Conservation (phyloP, 257 asterid genomes). For the Echites panduratus region DNA sequence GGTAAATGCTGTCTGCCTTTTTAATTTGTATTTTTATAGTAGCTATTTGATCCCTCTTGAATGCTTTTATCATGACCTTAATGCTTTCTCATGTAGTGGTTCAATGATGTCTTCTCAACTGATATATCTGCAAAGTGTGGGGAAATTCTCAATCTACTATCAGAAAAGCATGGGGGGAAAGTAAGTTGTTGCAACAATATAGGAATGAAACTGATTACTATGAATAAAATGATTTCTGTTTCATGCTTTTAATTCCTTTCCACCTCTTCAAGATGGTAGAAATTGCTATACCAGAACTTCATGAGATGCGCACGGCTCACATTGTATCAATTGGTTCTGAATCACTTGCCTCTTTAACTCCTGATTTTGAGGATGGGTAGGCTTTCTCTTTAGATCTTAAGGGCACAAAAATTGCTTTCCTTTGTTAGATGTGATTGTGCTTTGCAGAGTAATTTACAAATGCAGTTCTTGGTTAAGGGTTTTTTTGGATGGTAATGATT, state of each 20-base stretch:
- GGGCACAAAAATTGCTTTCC: background rate
- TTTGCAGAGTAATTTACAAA: background rate
- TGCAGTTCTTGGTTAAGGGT: background rate
- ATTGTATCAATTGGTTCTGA: slow-evolving; percentile 88
- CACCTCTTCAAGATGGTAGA: slow-evolving; percentile 59
- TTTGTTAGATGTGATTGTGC: slow-evolving; percentile 6
- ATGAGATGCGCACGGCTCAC: slow-evolving; percentile 90
- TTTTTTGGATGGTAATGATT: background rate
- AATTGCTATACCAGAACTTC: slow-evolving; percentile 85
- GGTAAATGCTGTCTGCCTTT: slow-evolving; percentile 37
- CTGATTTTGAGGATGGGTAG: slow-evolving; percentile 81
- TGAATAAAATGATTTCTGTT: background rate
- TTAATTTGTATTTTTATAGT: background rate
- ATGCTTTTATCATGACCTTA: slow-evolving; percentile 16
- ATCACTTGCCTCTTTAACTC: slow-evolving; percentile 56
- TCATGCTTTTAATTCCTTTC: slow-evolving; percentile 14
- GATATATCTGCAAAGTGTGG: slow-evolving; percentile 79
- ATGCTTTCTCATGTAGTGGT: slow-evolving; percentile 46
- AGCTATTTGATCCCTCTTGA: slow-evolving; percentile 13
- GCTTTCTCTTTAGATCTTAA: slow-evolving; percentile 23
- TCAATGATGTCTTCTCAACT: slow-evolving; percentile 85
- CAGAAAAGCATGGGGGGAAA: slow-evolving; percentile 77
- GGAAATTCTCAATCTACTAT: slow-evolving; percentile 62
- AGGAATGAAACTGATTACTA: background rate
- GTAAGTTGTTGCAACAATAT: slow-evolving; percentile 28